These are phyloP conservation scores for Cystobasidium sp. DNA, from an alignment of 1,284 basidiomycete species.

Conservation along the genomic window DNA sequence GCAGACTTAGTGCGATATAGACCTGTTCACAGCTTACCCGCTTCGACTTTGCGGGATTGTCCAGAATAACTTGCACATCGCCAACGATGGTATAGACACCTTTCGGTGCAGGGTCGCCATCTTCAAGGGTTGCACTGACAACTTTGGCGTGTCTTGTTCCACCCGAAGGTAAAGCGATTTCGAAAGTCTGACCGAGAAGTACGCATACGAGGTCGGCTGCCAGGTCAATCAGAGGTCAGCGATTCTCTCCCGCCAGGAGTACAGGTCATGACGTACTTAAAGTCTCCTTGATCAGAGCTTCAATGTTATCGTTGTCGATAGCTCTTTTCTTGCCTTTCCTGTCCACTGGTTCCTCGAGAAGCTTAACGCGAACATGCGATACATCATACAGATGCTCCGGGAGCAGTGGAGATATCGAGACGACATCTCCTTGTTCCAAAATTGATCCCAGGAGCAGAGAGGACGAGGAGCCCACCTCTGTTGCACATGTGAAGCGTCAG, in stretches of 20 bases:
- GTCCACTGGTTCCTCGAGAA: conserved; percentile 22
- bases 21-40: conserved; percentile 2
- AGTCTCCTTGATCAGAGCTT: conserved; percentile 9
- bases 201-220: conserved; percentile 31
- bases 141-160: conserved; percentile 6
- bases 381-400: conserved; percentile 35
- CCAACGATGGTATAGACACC: conserved; percentile 25
- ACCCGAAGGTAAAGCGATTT: not conserved
- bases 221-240: not conserved
- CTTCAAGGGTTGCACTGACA: conserved; percentile 6
- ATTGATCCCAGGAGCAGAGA: conserved; percentile 48
- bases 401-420: conserved; percentile 39
- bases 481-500: not conserved
- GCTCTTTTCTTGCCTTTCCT: conserved; percentile 33
- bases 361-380: conserved; percentile 8
- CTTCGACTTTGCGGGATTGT: conserved; percentile 16
- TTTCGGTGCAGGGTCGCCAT: conserved; percentile 25
- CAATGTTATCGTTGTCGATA: not conserved
- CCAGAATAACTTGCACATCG: conserved; percentile 19
- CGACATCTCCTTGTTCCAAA: conserved; percentile 43
- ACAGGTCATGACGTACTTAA: not conserved
- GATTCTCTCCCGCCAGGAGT: not conserved
- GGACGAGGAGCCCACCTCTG: conserved; percentile 47
- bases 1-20: not conserved
- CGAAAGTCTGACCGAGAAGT: conserved; percentile 31